A percentile compares a stretch with the other conserved stretches of the same genome.
Conservation (phyloP, 345 rosid species). For the Murraya paniculata region DNA sequence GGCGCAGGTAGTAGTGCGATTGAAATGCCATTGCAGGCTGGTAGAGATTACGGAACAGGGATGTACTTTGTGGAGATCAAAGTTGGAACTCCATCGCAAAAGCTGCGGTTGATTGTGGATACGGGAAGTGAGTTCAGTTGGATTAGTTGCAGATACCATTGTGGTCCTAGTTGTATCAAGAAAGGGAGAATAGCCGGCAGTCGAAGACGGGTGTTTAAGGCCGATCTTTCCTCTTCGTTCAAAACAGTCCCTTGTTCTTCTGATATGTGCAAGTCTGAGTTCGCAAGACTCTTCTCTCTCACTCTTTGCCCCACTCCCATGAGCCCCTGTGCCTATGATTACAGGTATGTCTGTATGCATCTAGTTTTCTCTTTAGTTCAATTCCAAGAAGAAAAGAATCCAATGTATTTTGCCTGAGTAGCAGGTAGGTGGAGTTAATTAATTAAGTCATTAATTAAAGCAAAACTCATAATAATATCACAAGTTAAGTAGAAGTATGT, state of each 20-base stretch:
- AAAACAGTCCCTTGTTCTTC: conserved; percentile 47
- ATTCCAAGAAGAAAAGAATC: neutral
- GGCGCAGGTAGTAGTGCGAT: conserved; percentile 10
- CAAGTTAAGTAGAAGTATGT: too few relatives aligned
- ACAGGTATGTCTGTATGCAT: conserved; percentile 32
- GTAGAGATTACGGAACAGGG: conserved; percentile 43
- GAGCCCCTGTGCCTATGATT: conserved; percentile 56
- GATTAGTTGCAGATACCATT: conserved; percentile 41
- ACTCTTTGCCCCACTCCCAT: conserved; percentile 44
- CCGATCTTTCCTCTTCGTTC: conserved; percentile 46
- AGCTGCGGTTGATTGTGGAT: conserved; percentile 50
- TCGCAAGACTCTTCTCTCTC: conserved; percentile 53
- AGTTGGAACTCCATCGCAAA: conserved; percentile 61
- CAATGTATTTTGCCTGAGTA: neutral
- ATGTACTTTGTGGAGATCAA: conserved; percentile 46
- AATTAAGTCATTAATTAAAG: neutral
- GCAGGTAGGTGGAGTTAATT: neutral
- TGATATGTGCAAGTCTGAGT: conserved; percentile 45
- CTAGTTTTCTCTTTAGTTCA: too few relatives aligned
- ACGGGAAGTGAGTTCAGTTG: conserved; percentile 60
- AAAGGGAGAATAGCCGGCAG: conserved; percentile 8
- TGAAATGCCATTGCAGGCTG: conserved; percentile 39
- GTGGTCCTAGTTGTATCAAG: conserved; percentile 8
- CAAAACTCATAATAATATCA: neutral
- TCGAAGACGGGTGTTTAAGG: conserved; percentile 29